Conservation (phyloP, 2,329 filamentous ascomycete species). For the Aspergillus sp. region DNA sequence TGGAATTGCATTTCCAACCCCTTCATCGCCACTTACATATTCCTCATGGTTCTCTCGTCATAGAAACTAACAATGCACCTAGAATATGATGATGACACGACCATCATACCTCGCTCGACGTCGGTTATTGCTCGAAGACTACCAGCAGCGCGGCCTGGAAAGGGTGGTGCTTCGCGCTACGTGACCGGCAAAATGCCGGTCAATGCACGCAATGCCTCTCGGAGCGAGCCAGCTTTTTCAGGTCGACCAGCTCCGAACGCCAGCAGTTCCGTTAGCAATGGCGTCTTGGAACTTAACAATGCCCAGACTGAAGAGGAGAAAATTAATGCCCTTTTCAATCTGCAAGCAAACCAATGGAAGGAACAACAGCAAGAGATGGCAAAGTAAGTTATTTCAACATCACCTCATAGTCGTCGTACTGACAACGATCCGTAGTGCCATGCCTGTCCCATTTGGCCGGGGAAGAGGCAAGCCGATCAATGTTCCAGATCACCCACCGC, state of each 20-base stretch:
- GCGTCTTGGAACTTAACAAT: slow-evolving; percentile 65
- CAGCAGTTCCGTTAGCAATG: slow-evolving; percentile 48
- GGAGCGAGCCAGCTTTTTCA: slow-evolving; percentile 56
- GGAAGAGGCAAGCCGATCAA: slow-evolving; percentile 50
- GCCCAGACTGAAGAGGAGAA: slow-evolving; percentile 92
- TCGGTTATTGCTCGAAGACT: slow-evolving; percentile 86
- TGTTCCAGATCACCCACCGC: slow-evolving; percentile 89
- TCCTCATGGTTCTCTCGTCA: not conserved
- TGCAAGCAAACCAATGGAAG: slow-evolving; percentile 87
- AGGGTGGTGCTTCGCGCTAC: slow-evolving; percentile 88
- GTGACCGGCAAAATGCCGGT: slow-evolving; percentile 94
- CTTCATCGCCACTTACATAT: not conserved
- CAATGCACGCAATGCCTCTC: slow-evolving; percentile 75
- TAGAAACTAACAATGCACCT: slow-evolving; percentile 5
- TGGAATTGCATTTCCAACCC: not conserved
- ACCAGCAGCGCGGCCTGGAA: slow-evolving; percentile 79
- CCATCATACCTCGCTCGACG: slow-evolving; percentile 92
- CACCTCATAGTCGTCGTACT: slow-evolving; percentile 10
- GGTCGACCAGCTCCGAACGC: slow-evolving; percentile 32
- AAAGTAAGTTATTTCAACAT: slow-evolving; percentile 52
- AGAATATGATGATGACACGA: slow-evolving; percentile 98
- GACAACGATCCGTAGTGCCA: slow-evolving; percentile 42
- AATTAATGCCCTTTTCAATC: slow-evolving; percentile 86
- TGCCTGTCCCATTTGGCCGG: slow-evolving; percentile 41
- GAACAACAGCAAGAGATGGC: slow-evolving; percentile 92